Conservation (phyloP, 2,329 filamentous ascomycete species). For the Fusarium denticulatum region DNA sequence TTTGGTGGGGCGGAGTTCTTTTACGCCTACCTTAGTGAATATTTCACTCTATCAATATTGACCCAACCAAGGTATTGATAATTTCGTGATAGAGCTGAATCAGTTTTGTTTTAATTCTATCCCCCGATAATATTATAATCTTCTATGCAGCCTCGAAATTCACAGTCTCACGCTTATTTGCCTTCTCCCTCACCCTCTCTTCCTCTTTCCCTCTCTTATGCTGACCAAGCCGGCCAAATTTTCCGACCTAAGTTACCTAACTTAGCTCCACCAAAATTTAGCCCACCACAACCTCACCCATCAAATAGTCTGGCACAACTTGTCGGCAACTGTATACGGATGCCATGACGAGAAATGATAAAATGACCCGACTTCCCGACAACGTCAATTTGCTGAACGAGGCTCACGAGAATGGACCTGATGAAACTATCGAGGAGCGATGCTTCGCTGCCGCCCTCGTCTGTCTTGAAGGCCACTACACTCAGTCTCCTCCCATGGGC, state of each 20-base stretch:
- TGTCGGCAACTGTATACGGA: background rate
- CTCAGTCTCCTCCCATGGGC: constrained; percentile 66
- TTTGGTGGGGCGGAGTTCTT: background rate
- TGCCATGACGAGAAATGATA: constrained; percentile 30
- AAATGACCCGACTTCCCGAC: constrained; percentile 44
- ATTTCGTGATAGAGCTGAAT: background rate
- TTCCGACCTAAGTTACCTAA: constrained; percentile 26
- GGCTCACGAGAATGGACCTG: constrained; percentile 30
- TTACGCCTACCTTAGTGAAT: background rate
- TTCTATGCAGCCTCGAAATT: background rate
- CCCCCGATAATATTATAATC: background rate
- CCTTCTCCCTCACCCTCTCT: background rate
- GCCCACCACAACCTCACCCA: constrained; percentile 28
- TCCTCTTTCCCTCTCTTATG: constrained; percentile 2
- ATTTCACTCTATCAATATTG: background rate
- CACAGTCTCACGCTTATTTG: background rate
- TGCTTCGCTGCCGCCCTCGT: constrained; percentile 69
- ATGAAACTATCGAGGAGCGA: constrained; percentile 70
- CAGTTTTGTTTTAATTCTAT: background rate
- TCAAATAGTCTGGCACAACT: constrained; percentile 7
- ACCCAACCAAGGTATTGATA: background rate
- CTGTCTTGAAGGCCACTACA: constrained; percentile 70
- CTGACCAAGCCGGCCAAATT: constrained; percentile 45
- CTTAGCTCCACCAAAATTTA: constrained; percentile 37
- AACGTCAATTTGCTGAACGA: constrained; percentile 28